Percentiles rank a stretch among this genome's conserved stretches.
Evolutionary conservation across 140 eudicot genomes (phyloP).

Genomic region (Artemisia princeps): DNA sequence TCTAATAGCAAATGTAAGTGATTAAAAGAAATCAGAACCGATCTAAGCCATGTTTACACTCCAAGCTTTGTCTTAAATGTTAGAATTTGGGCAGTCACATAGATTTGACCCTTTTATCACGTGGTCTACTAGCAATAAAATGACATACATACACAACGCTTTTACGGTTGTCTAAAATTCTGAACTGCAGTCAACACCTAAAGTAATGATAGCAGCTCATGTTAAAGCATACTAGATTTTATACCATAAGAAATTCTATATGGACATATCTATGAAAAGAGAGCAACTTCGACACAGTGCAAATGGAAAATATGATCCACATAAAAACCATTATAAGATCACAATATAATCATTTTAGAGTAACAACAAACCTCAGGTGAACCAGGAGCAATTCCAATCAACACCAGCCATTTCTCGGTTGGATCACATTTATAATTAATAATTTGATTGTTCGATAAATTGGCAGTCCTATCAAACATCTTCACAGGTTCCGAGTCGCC

Average conservation of each 20-base stretch:
- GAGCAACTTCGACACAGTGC: background rate
- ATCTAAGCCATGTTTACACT: background rate
- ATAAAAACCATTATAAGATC: background rate
- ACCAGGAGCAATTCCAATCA: constrained; percentile 98
- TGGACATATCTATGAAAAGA: background rate
- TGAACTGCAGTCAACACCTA: background rate
- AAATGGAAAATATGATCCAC: background rate
- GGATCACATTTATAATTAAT: constrained; percentile 91
- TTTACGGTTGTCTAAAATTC: background rate
- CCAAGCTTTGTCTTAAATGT: background rate
- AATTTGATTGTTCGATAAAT: constrained; percentile 82
- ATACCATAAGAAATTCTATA: background rate
- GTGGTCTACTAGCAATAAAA: background rate
- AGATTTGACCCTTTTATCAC: background rate
- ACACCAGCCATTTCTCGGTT: constrained; percentile 92
- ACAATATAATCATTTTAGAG: constrained; percentile 8
- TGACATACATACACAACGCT: background rate
- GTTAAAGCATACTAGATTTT: background rate
- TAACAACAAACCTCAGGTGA: constrained; percentile 75
- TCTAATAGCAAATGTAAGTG: background rate
- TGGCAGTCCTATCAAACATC: constrained; percentile 96
- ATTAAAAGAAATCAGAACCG: constrained; percentile 1
- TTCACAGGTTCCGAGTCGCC: constrained; percentile 92
- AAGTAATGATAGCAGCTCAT: background rate
- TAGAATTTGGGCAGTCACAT: background rate